phyloP scores from a whole-genome alignment of 2,329 filamentous ascomycete species.

The Aureobasidium sp. region DNA sequence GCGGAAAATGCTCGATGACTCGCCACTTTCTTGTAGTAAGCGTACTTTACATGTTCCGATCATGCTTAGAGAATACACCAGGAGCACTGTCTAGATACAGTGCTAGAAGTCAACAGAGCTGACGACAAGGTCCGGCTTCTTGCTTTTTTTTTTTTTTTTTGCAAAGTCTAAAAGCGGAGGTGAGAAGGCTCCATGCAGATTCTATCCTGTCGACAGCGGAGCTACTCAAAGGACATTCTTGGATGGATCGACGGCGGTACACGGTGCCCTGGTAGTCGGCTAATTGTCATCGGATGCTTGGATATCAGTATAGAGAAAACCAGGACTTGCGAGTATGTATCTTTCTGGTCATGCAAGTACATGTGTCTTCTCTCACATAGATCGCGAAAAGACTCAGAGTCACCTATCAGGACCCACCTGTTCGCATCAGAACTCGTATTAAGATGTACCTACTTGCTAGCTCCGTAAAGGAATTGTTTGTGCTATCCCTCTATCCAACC shows the following conservation, averaged over 20 bases:
- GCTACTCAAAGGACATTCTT: not conserved
- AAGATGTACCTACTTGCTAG: constrained; percentile 1
- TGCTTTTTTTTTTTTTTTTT: not conserved
- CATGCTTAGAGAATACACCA: not conserved
- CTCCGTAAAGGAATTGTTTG: not conserved
- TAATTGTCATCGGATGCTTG: not conserved
- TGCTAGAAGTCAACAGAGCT: not conserved
- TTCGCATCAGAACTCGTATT: constrained; percentile 6
- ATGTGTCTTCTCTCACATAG: not conserved
- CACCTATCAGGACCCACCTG: constrained; percentile 1
- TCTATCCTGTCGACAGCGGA: not conserved
- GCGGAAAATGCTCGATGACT: not conserved
- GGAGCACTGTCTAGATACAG: not conserved
- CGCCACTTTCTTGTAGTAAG: not conserved
- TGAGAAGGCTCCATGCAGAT: constrained; percentile 7
- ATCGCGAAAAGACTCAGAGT: not conserved
- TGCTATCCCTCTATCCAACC: not conserved
- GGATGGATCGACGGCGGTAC: not conserved
- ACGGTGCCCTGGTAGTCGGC: not conserved
- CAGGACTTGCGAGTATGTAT: not conserved
- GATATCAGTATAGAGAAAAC: not conserved
- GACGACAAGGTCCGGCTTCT: not conserved
- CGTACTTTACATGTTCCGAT: not conserved
- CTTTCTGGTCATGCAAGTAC: not conserved
- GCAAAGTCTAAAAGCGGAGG: not conserved